Percentiles rank a stretch among this genome's conserved stretches.
Evolutionary conservation across 2,329 filamentous ascomycete species (phyloP).

Genomic region (Pseudogymnoascus sp.): DNA sequence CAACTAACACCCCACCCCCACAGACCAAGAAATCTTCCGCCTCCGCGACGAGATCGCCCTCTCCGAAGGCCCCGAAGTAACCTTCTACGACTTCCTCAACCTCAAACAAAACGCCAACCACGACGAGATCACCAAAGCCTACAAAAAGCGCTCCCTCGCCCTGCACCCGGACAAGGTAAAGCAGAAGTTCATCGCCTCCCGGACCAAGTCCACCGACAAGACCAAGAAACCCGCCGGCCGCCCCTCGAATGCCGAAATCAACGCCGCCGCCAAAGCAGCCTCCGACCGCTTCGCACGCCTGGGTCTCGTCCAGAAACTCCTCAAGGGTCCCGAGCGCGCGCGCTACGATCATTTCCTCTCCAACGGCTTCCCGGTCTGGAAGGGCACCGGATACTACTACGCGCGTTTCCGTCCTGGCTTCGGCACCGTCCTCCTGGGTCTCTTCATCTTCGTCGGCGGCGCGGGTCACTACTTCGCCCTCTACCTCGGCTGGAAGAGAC

Average conservation of each 20-base stretch:
- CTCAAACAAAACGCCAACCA: slow-evolving; percentile 63
- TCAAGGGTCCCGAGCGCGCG: slow-evolving; percentile 69
- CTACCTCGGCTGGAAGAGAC: slow-evolving; percentile 79
- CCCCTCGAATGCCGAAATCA: slow-evolving; percentile 62
- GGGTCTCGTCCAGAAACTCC: slow-evolving; percentile 74
- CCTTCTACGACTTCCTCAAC: slow-evolving; percentile 92
- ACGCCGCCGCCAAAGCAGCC: slow-evolving; percentile 69
- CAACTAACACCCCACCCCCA: slow-evolving; percentile 18
- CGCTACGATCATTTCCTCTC: slow-evolving; percentile 90
- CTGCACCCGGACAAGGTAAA: slow-evolving; percentile 95
- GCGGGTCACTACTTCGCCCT: slow-evolving; percentile 79
- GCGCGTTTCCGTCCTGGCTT: slow-evolving; percentile 84
- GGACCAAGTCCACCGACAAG: slow-evolving; percentile 44
- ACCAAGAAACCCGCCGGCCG: slow-evolving; percentile 39
- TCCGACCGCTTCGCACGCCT: slow-evolving; percentile 76
- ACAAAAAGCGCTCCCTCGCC: slow-evolving; percentile 74
- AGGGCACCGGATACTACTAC: slow-evolving; percentile 98
- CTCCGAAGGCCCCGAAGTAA: slow-evolving; percentile 67
- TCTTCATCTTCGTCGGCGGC: slow-evolving; percentile 77
- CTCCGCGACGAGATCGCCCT: slow-evolving; percentile 76
- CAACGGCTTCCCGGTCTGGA: slow-evolving; percentile 94
- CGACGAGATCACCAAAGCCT: slow-evolving; percentile 88
- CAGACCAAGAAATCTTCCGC: slow-evolving; percentile 97
- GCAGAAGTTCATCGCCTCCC: slow-evolving; percentile 66
- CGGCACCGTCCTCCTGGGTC: slow-evolving; percentile 70